These are phyloP conservation scores for Flaveria trinervia DNA, from an alignment of 129 eudicot species.

Conservation along the genomic window DNA sequence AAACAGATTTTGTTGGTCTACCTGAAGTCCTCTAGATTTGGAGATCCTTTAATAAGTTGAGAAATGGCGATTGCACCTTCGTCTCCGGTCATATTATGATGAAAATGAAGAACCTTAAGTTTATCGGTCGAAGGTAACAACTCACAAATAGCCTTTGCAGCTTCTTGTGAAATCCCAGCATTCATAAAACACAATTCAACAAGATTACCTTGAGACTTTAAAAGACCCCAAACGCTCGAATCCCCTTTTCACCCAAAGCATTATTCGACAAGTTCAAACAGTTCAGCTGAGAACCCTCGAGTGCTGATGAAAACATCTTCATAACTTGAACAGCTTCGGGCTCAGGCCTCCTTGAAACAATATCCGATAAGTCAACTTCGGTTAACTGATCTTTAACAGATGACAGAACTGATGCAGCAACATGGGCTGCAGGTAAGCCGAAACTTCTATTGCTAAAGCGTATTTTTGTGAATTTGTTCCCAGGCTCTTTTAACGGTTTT, in stretches of 20 bases:
- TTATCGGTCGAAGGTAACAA: constrained; percentile 9
- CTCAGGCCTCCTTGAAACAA: constrained; percentile 81
- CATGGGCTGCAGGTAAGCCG: constrained; percentile 70
- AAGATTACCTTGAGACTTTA: constrained; percentile 57
- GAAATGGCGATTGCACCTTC: constrained; percentile 43
- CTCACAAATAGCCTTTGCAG: constrained; percentile 41
- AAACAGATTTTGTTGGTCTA: neutral
- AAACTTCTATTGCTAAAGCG: constrained; percentile 93
- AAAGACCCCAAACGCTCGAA: constrained; percentile 77
- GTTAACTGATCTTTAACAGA: constrained; percentile 61
- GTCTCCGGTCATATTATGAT: constrained; percentile 18
- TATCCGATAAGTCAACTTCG: constrained; percentile 79
- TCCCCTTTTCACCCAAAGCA: constrained; percentile 79
- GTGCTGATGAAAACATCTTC: constrained; percentile 69
- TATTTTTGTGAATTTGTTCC: constrained; percentile 57
- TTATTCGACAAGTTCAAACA: constrained; percentile 70
- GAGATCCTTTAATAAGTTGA: constrained; percentile 56
- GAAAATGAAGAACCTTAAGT: constrained; percentile 24
- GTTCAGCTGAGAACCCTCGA: constrained; percentile 61
- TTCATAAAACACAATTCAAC: constrained; percentile 73
- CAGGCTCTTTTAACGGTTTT: constrained; percentile 61
- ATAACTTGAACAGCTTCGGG: constrained; percentile 77
- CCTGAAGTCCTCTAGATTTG: constrained; percentile 64
- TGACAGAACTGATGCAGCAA: constrained; percentile 62
- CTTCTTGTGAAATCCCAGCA: constrained; percentile 79